Conservation (phyloP, 2,329 filamentous ascomycete genomes). For the Colletotrichum sp. region DNA sequence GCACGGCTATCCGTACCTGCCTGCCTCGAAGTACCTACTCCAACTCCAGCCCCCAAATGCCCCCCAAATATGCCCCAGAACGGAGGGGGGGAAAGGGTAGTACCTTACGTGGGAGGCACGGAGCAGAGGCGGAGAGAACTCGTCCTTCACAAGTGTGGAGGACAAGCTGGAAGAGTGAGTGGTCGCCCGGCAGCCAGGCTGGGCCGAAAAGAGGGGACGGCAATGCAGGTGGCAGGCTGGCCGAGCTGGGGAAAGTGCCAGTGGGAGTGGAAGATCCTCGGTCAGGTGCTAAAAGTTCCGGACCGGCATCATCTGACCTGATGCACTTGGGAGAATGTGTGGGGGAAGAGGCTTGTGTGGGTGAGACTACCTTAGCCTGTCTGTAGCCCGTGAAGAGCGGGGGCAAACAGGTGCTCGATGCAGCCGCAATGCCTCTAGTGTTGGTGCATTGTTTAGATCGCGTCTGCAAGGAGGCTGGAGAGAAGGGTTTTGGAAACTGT, state of each 20-base stretch:
- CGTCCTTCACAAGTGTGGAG: background rate
- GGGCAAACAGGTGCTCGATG: background rate
- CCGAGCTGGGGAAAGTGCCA: constrained; percentile 2
- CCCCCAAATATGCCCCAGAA: background rate
- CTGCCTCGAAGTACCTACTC: background rate
- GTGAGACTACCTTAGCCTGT: background rate
- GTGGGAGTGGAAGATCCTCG: constrained; percentile 7
- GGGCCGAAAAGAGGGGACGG: constrained; percentile 15
- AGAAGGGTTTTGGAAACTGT: constrained; percentile 4
- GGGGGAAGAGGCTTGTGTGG: background rate
- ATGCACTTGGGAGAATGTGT: background rate
- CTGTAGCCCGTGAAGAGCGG: background rate
- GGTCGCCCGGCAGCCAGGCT: constrained; percentile 7
- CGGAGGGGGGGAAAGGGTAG: background rate
- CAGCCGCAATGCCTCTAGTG: background rate
- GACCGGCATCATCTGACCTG: constrained; percentile 16
- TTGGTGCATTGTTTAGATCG: background rate
- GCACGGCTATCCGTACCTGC: background rate
- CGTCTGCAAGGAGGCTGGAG: background rate
- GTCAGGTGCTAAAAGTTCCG: constrained; percentile 20
- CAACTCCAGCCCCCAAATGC: background rate
- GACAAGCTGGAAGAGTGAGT: background rate
- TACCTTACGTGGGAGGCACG: background rate
- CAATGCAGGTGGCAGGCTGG: background rate
- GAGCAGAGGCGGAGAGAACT: background rate